phyloP scores from a whole-genome alignment of 768 basidiomycete genomes.

The Boletus insuetus region DNA sequence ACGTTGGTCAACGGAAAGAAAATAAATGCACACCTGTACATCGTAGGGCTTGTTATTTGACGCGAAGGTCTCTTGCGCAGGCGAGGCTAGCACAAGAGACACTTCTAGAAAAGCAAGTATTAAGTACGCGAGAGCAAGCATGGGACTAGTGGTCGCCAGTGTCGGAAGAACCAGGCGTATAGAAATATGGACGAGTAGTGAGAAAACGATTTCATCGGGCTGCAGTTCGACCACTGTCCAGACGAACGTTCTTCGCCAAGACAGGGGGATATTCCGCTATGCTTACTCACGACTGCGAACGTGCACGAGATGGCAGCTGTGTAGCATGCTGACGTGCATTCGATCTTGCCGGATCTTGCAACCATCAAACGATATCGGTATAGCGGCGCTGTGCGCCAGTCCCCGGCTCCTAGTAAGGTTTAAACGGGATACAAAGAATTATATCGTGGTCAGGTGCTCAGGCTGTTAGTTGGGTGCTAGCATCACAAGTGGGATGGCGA shows the following conservation, averaged over 20 bases:
- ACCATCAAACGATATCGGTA: background rate
- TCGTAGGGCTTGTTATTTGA: conserved; percentile 40
- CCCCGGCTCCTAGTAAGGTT: too few species aligned
- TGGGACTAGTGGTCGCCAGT: conserved; percentile 3
- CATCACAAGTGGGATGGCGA: too few species aligned
- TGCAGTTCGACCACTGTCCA: conserved; percentile 15
- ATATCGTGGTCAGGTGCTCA: too few species aligned
- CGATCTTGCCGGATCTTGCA: background rate
- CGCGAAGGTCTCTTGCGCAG: conserved; percentile 26
- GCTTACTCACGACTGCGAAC: conserved; percentile 24
- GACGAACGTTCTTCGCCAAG: conserved; percentile 30
- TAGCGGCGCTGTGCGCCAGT: too few species aligned
- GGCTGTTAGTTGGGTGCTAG: too few species aligned
- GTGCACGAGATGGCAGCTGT: conserved; percentile 8
- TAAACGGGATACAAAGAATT: too few species aligned
- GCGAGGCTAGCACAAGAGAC: conserved; percentile 24
- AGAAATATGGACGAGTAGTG: background rate
- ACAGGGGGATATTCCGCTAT: background rate
- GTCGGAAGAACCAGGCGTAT: background rate
- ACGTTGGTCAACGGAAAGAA: background rate
- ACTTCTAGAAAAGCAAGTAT: background rate
- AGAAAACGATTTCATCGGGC: conserved; percentile 14
- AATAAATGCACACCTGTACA: conserved; percentile 41
- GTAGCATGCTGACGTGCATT: background rate
- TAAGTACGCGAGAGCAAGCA: conserved; percentile 15